These are phyloP conservation scores for Toxicodendron radicans DNA, from an alignment of 345 rosid genomes.

Conservation along the genomic window DNA sequence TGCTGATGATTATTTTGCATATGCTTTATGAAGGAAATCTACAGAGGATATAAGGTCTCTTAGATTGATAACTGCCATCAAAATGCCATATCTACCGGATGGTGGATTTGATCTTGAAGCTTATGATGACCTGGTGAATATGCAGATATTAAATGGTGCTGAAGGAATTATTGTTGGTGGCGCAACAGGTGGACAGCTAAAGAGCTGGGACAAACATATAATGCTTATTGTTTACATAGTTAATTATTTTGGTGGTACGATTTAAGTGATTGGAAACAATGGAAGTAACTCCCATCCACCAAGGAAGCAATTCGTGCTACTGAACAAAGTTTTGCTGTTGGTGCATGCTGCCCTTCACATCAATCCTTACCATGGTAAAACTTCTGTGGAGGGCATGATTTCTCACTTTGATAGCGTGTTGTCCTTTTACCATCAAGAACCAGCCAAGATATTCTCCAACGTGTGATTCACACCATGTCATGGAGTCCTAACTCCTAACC, in stretches of 20 bases:
- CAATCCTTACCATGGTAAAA: slow-evolving; percentile 91
- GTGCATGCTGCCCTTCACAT: slow-evolving; percentile 98
- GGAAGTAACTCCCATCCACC: slow-evolving; percentile 76
- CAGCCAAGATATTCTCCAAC: slow-evolving; percentile 75
- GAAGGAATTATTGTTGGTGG: slow-evolving; percentile 91
- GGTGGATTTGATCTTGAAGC: slow-evolving; percentile 94
- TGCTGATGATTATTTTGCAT: too few species aligned
- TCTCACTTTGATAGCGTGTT: slow-evolving; percentile 72
- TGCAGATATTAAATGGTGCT: slow-evolving; percentile 62
- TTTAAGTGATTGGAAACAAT: slow-evolving; percentile 82
- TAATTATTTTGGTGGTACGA: slow-evolving; percentile 64
- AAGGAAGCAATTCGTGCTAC: slow-evolving; percentile 90
- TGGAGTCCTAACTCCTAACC: slow-evolving; percentile 49
- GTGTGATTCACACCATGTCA: slow-evolving; percentile 40
- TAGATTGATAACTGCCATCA: slow-evolving; percentile 81
- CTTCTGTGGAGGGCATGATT: slow-evolving; percentile 71
- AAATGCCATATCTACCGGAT: slow-evolving; percentile 84
- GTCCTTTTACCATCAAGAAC: slow-evolving; percentile 76
- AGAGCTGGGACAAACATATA: slow-evolving; percentile 97
- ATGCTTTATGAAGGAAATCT: slow-evolving; percentile 74
- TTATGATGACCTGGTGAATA: slow-evolving; percentile 68
- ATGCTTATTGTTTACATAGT: slow-evolving; percentile 91
- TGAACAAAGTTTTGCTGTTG: slow-evolving; percentile 87
- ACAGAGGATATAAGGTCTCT: slow-evolving; percentile 71
- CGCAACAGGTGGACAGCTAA: slow-evolving; percentile 87